Evolutionary conservation across 805 yeast species (phyloP), one percentile per base, ranked within the genome.

Genomic region (Candida quercuum): DNA sequence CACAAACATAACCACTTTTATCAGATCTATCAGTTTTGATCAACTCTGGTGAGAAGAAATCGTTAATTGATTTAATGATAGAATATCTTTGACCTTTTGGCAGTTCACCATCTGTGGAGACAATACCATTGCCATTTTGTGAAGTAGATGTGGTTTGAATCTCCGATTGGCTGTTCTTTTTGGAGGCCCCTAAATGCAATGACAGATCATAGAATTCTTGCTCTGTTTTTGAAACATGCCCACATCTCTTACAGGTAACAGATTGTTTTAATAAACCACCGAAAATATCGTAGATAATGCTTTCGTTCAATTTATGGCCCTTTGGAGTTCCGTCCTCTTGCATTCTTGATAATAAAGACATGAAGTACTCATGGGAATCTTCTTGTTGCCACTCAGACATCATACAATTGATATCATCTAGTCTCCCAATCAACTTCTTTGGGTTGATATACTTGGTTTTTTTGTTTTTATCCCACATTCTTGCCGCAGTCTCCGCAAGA

Each of bases 331-430:
- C 74, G 56, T 89, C 97, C 56, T 89, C 97, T 61, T 89, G 98
- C 36, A 89, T 63, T 36, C 96, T 66, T 7, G 91, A 77, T 71
- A 89, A 72, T 43, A 89, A 66, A 11, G 95, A 86, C 97, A 89
- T 89, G 59, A 83, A 86, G 63, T 89, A 93, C 62, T 93, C 99
- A 61, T 93, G 99, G 1, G 96, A 84, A 61, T 93, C 99, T 61
- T 93, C 98, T 60, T 93, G 99, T 61, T 87, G 89, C 96, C 96
- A 89, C 58, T 81, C 93, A 32, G 88, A 79, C 95, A 89, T 87
- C 95, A 86, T 86, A 57, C 95, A 86, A 60, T 88, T 88, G 51
- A 91, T 86, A 51, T 86, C 95, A 35, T 74, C 85, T 40, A 86
- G 66, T 47, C 87, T 71, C 36, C 70, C 69, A 41, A 86, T 81